Evolutionary conservation across 805 yeast genomes (phyloP), one percentile per base, ranked within the genome.

Genomic region (Lachancea cidri): DNA sequence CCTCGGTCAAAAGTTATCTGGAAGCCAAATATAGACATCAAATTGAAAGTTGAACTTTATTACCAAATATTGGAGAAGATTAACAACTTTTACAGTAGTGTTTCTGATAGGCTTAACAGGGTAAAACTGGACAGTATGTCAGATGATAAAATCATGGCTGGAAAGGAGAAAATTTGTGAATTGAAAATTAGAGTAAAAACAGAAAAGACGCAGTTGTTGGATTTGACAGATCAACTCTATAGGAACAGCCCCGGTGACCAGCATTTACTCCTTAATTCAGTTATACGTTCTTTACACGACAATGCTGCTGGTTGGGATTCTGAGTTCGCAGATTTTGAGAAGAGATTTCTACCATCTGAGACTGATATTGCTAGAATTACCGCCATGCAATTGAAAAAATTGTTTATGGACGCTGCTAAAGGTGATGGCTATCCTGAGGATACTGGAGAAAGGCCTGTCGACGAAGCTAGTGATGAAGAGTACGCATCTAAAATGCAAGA

Each of bases 321-420:
- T 17, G 95, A 83, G 43, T 88, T 93, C 53, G 73, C 77, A 29
- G 83, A 77, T 5, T 91, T 93, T 65, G 97, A 86, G 45, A 73
- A 73, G 33, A 72, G 72, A 16, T 93, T 75, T 56, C 72, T 91
- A 45, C 98, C 98, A 1, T 79, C 95, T 6, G 98, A 93, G 60
- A 86, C 82, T 54, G 98, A 93, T 71, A 85, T 93, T 50, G 81
- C 95, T 4, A 73, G 86, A 47, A 85, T 93, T 33, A 89, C 98
- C 1, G 84, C 95, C 3, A 81, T 82, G 52, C 98, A 91, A 57
- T 67, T 91, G 53, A 78, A 81, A 45, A 83, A 81, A 49, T 71
- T 89, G 36, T 80, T 91, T 50, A 64, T 76, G 53, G 88, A 80
- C 41, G 72, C 71, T 42, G 62, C 51, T 45, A 48, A 41, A 46